Evolutionary conservation across 192 early-diverging fungal species (phyloP).

Genomic region (Entomortierella parvispora): DNA sequence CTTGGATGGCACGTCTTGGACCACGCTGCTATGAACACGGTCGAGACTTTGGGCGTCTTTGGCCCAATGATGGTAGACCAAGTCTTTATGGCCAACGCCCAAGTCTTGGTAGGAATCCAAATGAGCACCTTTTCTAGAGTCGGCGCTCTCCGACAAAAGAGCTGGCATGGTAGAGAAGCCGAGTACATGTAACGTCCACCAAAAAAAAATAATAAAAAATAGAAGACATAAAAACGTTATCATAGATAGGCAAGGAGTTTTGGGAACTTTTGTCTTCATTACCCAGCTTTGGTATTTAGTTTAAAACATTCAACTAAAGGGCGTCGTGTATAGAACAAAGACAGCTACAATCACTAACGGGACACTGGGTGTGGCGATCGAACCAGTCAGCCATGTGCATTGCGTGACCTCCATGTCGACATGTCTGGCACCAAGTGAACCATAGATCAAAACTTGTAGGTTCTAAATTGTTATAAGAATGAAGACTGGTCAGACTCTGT

Average conservation of each 20-base stretch:
- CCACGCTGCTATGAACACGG: constrained; percentile 19
- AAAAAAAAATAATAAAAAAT: neutral
- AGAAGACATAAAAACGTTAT: neutral
- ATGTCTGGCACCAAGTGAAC: constrained; percentile 99
- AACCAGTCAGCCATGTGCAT: constrained; percentile 95
- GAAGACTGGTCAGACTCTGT: too few species aligned
- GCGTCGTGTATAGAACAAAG: constrained; percentile 61
- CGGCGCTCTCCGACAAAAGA: constrained; percentile 24
- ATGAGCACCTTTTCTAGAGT: constrained; percentile 40
- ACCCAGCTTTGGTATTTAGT: too few species aligned
- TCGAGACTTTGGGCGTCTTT: constrained; percentile 23
- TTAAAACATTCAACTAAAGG: too few species aligned
- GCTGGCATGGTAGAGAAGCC: constrained; percentile 20
- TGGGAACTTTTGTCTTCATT: too few species aligned
- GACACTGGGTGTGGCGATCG: constrained; percentile 81
- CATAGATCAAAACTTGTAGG: constrained; percentile 81
- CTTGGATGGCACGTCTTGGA: constrained; percentile 32
- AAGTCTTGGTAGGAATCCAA: constrained; percentile 21
- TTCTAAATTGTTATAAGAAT: too few species aligned
- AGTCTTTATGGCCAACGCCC: constrained; percentile 26
- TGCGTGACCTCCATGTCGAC: constrained; percentile 96
- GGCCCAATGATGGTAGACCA: constrained; percentile 47
- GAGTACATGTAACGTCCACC: constrained; percentile 51
- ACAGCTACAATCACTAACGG: constrained; percentile 92
- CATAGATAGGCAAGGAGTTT: too few species aligned